Evolutionary conservation across 208 protist genomes (phyloP), one percentile per base, ranked within the genome.

Genomic region (Vickermania ingenoplastis): DNA sequence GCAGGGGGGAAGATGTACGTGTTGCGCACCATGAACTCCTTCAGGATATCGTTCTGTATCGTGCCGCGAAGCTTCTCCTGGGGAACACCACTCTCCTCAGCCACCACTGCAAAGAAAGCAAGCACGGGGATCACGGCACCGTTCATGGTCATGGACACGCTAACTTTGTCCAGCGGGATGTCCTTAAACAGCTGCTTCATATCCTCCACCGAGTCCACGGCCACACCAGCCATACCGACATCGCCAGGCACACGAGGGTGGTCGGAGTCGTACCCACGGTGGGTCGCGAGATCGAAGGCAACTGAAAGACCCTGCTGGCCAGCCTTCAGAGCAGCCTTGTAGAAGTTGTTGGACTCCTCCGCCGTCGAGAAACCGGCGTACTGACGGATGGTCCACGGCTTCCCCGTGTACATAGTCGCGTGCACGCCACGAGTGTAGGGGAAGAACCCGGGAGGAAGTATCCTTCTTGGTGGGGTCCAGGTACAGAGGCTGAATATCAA

Each of bases 21-120:
- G 69, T 98, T 98, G 36, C 81, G 79, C 13, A 97, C 92, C 94
- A 98, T 97, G 67, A 98, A 98, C 71, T 98, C 96, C 70, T 98
- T 98, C 13, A 98, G 75, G 65, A 98, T 98, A 68, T 98, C 97
- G 67, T 98, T 98, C 73, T 98, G 96, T 51, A 98, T 98, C 2
- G 97, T 98, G 53, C 97, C 97, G 0, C 80, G 57, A 7, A 98
- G 76, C 66, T 97, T 72, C 30, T 80, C 64, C 55, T 92, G 76
- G 11, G 67, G 48, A 0, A 94, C 95, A 36, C 95, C 96, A 51
- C 85, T 87, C 64, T 97, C 95, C 65, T 98, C 91, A 14, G 82
- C 96, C 11, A 92, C 79, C 1, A 97, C 96, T 14, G 97, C 83
- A 61, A 97, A 98, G 84, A 98, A 98, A 30, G 94, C 95, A 1